These are phyloP conservation scores for Dioscorea zingiberensis DNA, from an alignment of 106 monocot genomes.

Conservation along the genomic window DNA sequence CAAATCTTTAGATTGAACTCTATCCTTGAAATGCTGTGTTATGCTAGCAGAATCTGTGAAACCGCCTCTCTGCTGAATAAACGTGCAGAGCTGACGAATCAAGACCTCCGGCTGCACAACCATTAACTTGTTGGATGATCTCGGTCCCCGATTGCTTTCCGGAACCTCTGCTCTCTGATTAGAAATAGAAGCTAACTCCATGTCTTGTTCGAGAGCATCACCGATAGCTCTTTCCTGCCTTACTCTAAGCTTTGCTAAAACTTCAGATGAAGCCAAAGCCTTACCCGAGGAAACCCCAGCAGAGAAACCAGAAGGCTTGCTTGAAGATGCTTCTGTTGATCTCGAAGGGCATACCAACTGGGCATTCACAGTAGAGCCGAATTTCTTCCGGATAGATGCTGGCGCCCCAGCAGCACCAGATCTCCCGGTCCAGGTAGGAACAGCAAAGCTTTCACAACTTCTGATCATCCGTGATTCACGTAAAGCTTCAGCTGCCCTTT, in stretches of 20 bases:
- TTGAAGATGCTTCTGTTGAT: slow-evolving; percentile 21
- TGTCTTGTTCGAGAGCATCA: slow-evolving; percentile 59
- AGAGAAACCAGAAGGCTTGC: slow-evolving; percentile 19
- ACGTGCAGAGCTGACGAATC: slow-evolving; percentile 77
- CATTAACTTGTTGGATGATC: slow-evolving; percentile 8
- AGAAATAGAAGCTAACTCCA: slow-evolving; percentile 23
- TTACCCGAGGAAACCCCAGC: slow-evolving; percentile 58
- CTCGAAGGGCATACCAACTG: slow-evolving; percentile 23
- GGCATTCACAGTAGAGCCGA: slow-evolving; percentile 55
- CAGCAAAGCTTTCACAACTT: slow-evolving; percentile 64
- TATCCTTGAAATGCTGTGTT: slow-evolving; percentile 68
- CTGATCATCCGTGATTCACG: slow-evolving; percentile 70
- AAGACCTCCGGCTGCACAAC: slow-evolving; percentile 76
- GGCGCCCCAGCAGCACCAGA: slow-evolving; percentile 90
- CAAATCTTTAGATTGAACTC: slow-evolving; percentile 53
- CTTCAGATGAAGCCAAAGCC: slow-evolving; percentile 63
- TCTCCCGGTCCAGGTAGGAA: slow-evolving; percentile 93
- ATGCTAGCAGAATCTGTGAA: slow-evolving; percentile 46
- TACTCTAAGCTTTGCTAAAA: slow-evolving; percentile 58
- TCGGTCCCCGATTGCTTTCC: slow-evolving; percentile 17
- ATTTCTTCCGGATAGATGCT: slow-evolving; percentile 41
- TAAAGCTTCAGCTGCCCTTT: slow-evolving; percentile 83
- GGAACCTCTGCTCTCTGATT: slow-evolving; percentile 2
- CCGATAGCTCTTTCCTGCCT: slow-evolving; percentile 48
- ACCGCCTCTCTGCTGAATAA: slow-evolving; percentile 76